Percentiles rank a stretch among this genome's conserved stretches.
These are phyloP conservation scores for Cutaneotrichosporon sp. DNA, from an alignment of 1,284 basidiomycete genomes.

Conservation along the genomic window DNA sequence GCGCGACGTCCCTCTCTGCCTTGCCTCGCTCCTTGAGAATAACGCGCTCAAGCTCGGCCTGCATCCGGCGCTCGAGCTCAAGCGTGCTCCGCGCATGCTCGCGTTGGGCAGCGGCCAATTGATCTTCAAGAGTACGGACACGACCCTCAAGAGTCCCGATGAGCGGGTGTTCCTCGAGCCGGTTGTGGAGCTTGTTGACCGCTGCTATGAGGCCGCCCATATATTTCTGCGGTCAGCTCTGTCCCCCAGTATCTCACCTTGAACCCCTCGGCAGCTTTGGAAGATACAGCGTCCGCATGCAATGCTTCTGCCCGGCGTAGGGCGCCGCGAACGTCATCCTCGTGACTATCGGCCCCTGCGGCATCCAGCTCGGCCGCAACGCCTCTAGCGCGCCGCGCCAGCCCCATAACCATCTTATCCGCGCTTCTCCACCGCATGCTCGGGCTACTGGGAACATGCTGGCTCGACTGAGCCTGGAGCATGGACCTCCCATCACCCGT, in stretches of 20 bases:
- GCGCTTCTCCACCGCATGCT: conserved; percentile 1
- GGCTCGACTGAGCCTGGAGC: neutral
- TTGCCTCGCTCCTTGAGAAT: conserved; percentile 19
- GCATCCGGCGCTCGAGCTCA: conserved; percentile 14
- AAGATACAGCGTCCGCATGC: conserved; percentile 24
- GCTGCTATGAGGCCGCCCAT: conserved; percentile 33
- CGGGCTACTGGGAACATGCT: neutral
- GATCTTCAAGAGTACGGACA: conserved; percentile 2
- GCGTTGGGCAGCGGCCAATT: conserved; percentile 16
- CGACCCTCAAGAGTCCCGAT: conserved; percentile 21
- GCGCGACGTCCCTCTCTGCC: conserved; percentile 19
- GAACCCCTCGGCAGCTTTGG: conserved; percentile 33
- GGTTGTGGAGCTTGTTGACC: conserved; percentile 28
- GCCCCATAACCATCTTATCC: conserved; percentile 33
- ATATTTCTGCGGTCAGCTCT: conserved; percentile 33
- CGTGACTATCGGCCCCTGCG: conserved; percentile 24
- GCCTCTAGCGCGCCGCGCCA: conserved; percentile 37
- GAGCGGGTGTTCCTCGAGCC: conserved; percentile 31
- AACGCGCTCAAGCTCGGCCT: conserved; percentile 9
- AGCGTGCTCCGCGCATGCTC: conserved; percentile 20
- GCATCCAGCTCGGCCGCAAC: conserved; percentile 31
- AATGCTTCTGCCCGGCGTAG: conserved; percentile 28
- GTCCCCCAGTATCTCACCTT: conserved; percentile 29
- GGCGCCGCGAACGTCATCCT: conserved; percentile 31
- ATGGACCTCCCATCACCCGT: conserved; percentile 15